phyloP scores from a whole-genome alignment of 306 rosid species.

The Ziziphus jujuba region DNA sequence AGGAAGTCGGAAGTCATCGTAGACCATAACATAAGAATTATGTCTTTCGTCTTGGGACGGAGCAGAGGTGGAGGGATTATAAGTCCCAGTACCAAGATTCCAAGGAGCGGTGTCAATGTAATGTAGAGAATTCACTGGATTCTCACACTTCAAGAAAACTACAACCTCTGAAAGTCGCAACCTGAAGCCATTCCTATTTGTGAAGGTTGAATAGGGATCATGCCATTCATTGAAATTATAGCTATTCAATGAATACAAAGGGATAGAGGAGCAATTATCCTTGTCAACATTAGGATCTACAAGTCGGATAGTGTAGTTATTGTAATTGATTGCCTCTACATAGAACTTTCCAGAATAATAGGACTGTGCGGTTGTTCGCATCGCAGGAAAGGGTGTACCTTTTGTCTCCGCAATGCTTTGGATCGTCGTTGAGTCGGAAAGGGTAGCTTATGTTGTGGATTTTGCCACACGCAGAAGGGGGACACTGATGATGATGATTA shows the following conservation, averaged over 20 bases:
- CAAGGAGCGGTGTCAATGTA: background rate
- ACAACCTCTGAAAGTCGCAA: background rate
- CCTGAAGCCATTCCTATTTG: no score
- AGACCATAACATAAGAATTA: background rate
- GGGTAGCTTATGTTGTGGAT: conserved; percentile 21
- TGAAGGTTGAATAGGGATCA: background rate
- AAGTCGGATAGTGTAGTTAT: background rate
- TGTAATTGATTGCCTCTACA: background rate
- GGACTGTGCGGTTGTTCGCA: conserved; percentile 14
- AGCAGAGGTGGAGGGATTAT: background rate
- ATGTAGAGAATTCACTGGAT: background rate
- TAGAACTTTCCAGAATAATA: background rate
- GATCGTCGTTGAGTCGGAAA: conserved; percentile 23
- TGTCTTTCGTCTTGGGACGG: background rate
- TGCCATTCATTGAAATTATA: background rate
- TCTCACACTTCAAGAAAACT: conserved; percentile 1
- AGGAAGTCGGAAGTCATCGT: background rate
- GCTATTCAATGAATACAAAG: background rate
- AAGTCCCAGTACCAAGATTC: background rate
- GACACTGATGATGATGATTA: background rate
- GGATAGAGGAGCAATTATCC: conserved; percentile 4
- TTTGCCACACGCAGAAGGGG: conserved; percentile 6
- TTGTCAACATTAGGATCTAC: conserved; percentile 11
- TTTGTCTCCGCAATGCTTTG: background rate
- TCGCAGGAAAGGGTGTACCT: conserved; percentile 23